Conservation (phyloP, 2,329 filamentous ascomycete genomes). For the Penicillium sp. region DNA sequence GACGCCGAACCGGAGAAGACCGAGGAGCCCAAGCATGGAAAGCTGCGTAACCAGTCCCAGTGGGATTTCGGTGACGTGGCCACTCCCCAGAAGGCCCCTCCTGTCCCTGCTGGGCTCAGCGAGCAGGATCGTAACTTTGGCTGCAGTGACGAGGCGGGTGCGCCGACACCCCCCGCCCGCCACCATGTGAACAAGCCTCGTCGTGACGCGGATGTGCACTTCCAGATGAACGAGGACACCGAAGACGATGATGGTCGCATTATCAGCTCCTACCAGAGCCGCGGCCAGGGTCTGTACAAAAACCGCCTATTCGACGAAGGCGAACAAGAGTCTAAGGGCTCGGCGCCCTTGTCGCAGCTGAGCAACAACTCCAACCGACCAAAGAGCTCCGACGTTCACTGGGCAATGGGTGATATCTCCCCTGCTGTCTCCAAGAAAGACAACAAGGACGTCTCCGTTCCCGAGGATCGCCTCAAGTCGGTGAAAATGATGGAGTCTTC, state of each 20-base stretch:
- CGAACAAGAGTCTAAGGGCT: conserved; percentile 28
- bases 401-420: conserved; percentile 65
- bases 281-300: conserved; percentile 71
- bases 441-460: conserved; percentile 45
- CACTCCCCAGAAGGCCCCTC: conserved; percentile 74
- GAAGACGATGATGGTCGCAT: conserved; percentile 43
- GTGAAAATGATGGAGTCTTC: conserved; percentile 70
- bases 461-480: conserved; percentile 66
- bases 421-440: conserved; percentile 36
- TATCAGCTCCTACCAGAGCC: conserved; percentile 61
- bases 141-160: conserved; percentile 63
- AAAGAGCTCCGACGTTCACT: conserved; percentile 78
- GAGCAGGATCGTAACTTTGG: conserved; percentile 78
- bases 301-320: conserved; percentile 68
- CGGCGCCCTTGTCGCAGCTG: conserved; percentile 54
- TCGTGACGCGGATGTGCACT: conserved; percentile 78
- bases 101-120: conserved; percentile 56
- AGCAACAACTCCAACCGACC: conserved; percentile 72
- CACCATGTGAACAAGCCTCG: conserved; percentile 67
- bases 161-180: conserved; percentile 46
- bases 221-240: conserved; percentile 75
- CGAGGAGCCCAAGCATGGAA: conserved; percentile 69
- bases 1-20: conserved; percentile 32
- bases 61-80: conserved; percentile 77
- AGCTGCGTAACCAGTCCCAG: neutral